phyloP scores from a whole-genome alignment of 306 rosid genomes.

The Vigna unguiculata region DNA sequence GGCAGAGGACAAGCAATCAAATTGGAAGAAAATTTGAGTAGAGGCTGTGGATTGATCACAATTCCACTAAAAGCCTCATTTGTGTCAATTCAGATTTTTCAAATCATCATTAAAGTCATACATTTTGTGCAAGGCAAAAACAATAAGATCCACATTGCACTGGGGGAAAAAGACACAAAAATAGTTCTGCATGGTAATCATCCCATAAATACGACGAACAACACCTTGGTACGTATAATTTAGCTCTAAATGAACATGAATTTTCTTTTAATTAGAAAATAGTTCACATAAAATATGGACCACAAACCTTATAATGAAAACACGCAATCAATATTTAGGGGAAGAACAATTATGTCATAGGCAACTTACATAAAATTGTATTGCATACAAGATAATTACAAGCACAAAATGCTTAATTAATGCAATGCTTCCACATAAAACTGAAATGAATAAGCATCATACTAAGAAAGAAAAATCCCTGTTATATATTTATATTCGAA shows the following conservation, averaged over 20 bases:
- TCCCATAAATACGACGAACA: not conserved
- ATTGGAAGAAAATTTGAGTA: not conserved
- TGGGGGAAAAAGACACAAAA: constrained; percentile 20
- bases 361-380: constrained; percentile 33
- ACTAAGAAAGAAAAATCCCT: constrained; percentile 26
- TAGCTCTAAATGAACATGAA: not conserved
- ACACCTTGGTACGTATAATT: not conserved
- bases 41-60: not conserved
- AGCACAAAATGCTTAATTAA: constrained; percentile 43
- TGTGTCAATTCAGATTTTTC: not conserved
- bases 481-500: constrained; percentile 16
- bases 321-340: constrained; percentile 40
- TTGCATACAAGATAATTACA: constrained; percentile 28
- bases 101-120: constrained; percentile 6
- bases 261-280: constrained; percentile 21
- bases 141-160: constrained; percentile 17
- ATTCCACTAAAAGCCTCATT: constrained; percentile 17
- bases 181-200: constrained; percentile 37
- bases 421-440: constrained; percentile 30
- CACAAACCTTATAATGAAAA: constrained; percentile 38
- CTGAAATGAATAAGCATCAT: constrained; percentile 41
- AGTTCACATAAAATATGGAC: constrained; percentile 50
- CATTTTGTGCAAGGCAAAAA: constrained; percentile 30
- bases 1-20: not conserved
- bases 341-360: constrained; percentile 40